Conservation (phyloP, 371 early-diverging fungal genomes). For the Catenaria anguillulae region DNA sequence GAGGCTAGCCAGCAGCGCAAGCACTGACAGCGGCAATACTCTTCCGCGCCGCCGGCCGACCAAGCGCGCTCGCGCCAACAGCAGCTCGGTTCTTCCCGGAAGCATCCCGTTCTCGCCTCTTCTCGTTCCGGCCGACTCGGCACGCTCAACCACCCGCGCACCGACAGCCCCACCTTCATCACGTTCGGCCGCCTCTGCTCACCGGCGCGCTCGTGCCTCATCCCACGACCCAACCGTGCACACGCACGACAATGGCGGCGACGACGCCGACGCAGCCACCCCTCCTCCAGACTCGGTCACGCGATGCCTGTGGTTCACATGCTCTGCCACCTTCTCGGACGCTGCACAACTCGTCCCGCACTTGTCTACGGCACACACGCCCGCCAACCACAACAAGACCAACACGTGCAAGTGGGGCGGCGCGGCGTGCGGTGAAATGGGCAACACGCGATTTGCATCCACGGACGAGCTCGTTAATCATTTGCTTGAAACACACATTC, state of each 20-base stretch:
- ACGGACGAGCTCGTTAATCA: slow-evolving; percentile 3
- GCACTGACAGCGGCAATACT: too few relatives aligned
- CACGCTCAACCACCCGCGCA: too few relatives aligned
- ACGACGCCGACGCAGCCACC: background rate
- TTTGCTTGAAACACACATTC: background rate
- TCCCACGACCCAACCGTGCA: too few relatives aligned
- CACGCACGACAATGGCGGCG: too few relatives aligned
- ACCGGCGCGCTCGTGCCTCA: background rate
- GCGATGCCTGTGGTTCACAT: slow-evolving; percentile 63
- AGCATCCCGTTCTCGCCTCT: too few relatives aligned
- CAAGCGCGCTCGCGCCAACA: too few relatives aligned
- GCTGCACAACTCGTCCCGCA: slow-evolving; percentile 67
- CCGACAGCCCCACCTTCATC: too few relatives aligned
- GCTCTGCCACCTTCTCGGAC: slow-evolving; percentile 52
- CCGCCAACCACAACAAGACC: slow-evolving; percentile 31
- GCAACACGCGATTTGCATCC: background rate
- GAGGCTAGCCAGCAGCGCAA: too few relatives aligned
- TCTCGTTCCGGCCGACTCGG: too few relatives aligned
- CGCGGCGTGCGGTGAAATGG: background rate
- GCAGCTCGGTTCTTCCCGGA: too few relatives aligned
- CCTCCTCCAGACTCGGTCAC: slow-evolving; percentile 9
- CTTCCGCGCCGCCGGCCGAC: too few relatives aligned
- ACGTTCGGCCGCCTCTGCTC: background rate
- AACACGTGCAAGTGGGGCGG: slow-evolving; percentile 55
- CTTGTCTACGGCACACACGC: slow-evolving; percentile 53